These are phyloP conservation scores for Handroanthus guayacan DNA, from an alignment of 257 asterid genomes.

Conservation along the genomic window DNA sequence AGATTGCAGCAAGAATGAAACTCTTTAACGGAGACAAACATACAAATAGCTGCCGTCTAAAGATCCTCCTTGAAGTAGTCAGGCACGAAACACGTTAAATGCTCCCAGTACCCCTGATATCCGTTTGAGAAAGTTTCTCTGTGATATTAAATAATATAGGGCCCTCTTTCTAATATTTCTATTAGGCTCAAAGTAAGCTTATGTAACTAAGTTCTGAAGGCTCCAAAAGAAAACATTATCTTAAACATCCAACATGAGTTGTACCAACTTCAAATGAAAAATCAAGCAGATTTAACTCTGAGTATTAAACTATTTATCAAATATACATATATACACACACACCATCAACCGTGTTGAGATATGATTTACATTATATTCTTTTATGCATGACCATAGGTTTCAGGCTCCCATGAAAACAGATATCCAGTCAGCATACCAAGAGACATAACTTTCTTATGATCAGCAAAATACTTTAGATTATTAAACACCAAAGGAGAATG, in stretches of 20 bases:
- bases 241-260: conserved; percentile 17
- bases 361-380: background rate
- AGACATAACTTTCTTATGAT: conserved; percentile 10
- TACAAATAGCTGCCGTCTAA: background rate
- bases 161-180: conserved; percentile 2
- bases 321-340: background rate
- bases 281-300: too few relatives aligned
- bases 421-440: conserved; percentile 9
- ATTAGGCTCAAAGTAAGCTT: conserved; percentile 10
- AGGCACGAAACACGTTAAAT: background rate
- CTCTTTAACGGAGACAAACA: background rate
- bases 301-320: background rate
- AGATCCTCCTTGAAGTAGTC: conserved; percentile 17
- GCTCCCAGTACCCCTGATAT: conserved; percentile 10
- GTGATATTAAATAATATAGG: background rate
- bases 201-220: background rate
- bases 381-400: background rate
- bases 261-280: background rate
- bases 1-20: conserved; percentile 22
- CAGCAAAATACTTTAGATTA: conserved; percentile 15
- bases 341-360: background rate
- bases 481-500: conserved; percentile 25
- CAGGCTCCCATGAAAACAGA: conserved; percentile 4
- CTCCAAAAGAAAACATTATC: conserved; percentile 11
- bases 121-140: background rate